A percentile compares a stretch with the other conserved stretches of the same genome.
Evolutionary conservation across 192 early-diverging fungal species (phyloP).

Genomic region (Phycomyces nitens): DNA sequence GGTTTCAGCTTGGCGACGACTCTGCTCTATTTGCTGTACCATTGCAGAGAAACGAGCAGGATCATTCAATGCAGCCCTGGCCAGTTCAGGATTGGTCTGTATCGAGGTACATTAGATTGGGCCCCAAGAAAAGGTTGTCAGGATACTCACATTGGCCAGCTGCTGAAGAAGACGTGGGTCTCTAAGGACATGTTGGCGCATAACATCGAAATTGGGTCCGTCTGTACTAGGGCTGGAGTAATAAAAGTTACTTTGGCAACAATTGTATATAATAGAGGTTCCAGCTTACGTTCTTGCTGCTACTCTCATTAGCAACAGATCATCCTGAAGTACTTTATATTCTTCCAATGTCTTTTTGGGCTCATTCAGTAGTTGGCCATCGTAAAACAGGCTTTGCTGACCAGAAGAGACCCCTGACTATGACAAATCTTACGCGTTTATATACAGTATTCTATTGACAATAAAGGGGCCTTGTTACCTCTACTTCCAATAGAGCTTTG

Average conservation of each 20-base stretch:
- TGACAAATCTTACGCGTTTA: not conserved
- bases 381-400: slow-evolving; percentile 63
- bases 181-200: slow-evolving; percentile 61
- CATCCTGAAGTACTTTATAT: slow-evolving; percentile 65
- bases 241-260: not conserved
- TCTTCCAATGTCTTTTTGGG: slow-evolving; percentile 60
- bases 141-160: slow-evolving; percentile 53
- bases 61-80: slow-evolving; percentile 58
- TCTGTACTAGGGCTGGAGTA: not conserved
- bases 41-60: slow-evolving; percentile 61
- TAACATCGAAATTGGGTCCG: slow-evolving; percentile 34
- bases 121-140: too few species aligned
- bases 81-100: slow-evolving; percentile 63
- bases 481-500: slow-evolving; percentile 81
- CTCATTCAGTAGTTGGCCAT: slow-evolving; percentile 61
- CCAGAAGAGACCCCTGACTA: slow-evolving; percentile 62
- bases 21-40: slow-evolving; percentile 56
- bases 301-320: slow-evolving; percentile 65
- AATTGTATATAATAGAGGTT: too few species aligned
- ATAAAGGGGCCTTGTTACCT: too few species aligned
- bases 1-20: slow-evolving; percentile 52
- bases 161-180: slow-evolving; percentile 57
- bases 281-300: not conserved
- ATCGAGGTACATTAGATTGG: too few species aligned
- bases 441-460: not conserved